Evolutionary conservation across 2,329 filamentous ascomycete genomes (phyloP).

Genomic region (Rutstroemia sp.): DNA sequence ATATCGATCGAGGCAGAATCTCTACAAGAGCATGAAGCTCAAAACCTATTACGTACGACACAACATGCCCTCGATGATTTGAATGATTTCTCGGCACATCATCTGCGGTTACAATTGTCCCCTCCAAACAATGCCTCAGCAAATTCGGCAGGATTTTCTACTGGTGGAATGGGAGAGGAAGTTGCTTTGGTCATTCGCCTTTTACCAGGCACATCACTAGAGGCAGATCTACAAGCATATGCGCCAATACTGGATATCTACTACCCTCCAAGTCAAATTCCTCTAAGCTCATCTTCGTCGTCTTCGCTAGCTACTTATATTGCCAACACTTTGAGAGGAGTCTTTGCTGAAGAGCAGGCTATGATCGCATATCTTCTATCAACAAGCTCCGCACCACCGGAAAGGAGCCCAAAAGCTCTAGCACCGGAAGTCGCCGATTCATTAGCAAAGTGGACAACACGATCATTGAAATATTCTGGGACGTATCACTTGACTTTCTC

Average conservation of each 20-base stretch:
- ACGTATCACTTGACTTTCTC: constrained; percentile 97
- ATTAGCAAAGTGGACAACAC: constrained; percentile 64
- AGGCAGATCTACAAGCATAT: constrained; percentile 60
- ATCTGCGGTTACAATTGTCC: constrained; percentile 63
- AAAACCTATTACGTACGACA: constrained; percentile 68
- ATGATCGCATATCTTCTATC: constrained; percentile 71
- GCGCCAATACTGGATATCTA: constrained; percentile 67
- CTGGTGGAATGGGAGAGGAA: constrained; percentile 35
- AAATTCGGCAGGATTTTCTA: constrained; percentile 24
- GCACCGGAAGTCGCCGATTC: constrained; percentile 46
- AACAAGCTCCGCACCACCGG: constrained; percentile 45
- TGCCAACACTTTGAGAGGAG: constrained; percentile 65
- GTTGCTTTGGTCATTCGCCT: constrained; percentile 66
- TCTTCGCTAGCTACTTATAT: constrained; percentile 71
- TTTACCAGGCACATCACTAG: constrained; percentile 51
- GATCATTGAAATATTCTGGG: constrained; percentile 83
- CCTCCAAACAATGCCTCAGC: constrained; percentile 29
- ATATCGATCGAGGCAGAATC: constrained; percentile 68
- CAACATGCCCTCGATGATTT: constrained; percentile 81
- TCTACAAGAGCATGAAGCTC: constrained; percentile 59
- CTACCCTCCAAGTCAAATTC: constrained; percentile 63
- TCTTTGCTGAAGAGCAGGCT: constrained; percentile 84
- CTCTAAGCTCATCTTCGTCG: constrained; percentile 61
- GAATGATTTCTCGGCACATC: constrained; percentile 79
- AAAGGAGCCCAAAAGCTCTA: constrained; percentile 39